Percentiles rank a stretch among this genome's conserved stretches.
Conservation (phyloP, 1,284 basidiomycete species). For the Trametes versicolor region DNA sequence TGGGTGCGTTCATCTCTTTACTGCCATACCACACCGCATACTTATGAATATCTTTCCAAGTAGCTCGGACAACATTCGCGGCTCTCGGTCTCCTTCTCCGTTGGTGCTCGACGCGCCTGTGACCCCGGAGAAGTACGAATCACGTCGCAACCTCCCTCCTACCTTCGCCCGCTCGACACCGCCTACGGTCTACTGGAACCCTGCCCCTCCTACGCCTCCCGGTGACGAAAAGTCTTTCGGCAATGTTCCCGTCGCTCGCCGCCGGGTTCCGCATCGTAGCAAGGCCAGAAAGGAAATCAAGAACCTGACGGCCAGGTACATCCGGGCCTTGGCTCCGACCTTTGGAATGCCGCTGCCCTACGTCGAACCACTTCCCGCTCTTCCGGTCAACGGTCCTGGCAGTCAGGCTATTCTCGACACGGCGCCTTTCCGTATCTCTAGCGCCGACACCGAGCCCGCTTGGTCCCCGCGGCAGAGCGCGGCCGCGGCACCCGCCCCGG, state of each 20-base stretch:
- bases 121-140: background rate
- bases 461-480: background rate
- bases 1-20: slow-evolving; percentile 9
- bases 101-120: background rate
- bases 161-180: slow-evolving; percentile 14
- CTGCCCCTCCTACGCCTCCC: background rate
- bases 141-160: background rate
- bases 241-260: background rate
- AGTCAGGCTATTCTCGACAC: background rate
- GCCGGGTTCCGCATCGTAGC: background rate
- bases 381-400: too few species aligned
- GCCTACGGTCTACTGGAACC: slow-evolving; percentile 12
- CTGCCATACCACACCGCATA: background rate
- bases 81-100: slow-evolving; percentile 6
- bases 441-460: slow-evolving; percentile 8
- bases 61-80: background rate
- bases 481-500: background rate
- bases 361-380: background rate
- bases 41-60: background rate
- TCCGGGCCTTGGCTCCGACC: background rate
- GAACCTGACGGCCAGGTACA: background rate
- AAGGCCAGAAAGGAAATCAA: background rate
- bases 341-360: slow-evolving; percentile 3
- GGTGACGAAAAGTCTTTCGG: background rate
- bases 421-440: background rate